Conservation (phyloP, 2,329 filamentous ascomycete species). For the Acephala macrosclerotiorum region DNA sequence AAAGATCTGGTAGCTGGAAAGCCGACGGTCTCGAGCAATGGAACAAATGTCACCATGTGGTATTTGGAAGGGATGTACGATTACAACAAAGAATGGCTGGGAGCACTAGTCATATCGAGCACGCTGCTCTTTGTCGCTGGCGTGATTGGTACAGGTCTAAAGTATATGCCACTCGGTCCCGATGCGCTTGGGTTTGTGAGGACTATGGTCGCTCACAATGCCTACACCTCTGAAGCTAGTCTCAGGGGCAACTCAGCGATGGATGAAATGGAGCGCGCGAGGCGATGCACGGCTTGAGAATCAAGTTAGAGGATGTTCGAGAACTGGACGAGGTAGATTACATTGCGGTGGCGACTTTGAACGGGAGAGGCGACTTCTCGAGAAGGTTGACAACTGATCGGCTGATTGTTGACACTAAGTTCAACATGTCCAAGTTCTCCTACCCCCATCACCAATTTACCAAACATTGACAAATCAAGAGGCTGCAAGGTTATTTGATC, state of each 20-base stretch:
- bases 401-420: constrained; percentile 2
- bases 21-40: background rate
- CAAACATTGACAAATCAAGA: background rate
- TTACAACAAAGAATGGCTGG: background rate
- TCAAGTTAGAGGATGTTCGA: background rate
- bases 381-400: background rate
- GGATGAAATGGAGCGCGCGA: background rate
- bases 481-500: background rate
- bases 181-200: background rate
- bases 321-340: background rate
- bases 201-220: background rate
- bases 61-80: constrained; percentile 1
- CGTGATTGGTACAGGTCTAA: background rate
- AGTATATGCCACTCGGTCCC: background rate
- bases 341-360: constrained; percentile 1
- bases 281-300: background rate
- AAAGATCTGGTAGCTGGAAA: background rate
- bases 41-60: background rate
- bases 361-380: background rate
- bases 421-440: background rate
- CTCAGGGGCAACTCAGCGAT: constrained; percentile 2
- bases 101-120: background rate
- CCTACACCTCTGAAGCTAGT: constrained; percentile 1
- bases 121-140: background rate
- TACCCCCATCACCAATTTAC: background rate